Evolutionary conservation across 768 basidiomycete species (phyloP).

Genomic region (Sporobolomyces roseus): DNA sequence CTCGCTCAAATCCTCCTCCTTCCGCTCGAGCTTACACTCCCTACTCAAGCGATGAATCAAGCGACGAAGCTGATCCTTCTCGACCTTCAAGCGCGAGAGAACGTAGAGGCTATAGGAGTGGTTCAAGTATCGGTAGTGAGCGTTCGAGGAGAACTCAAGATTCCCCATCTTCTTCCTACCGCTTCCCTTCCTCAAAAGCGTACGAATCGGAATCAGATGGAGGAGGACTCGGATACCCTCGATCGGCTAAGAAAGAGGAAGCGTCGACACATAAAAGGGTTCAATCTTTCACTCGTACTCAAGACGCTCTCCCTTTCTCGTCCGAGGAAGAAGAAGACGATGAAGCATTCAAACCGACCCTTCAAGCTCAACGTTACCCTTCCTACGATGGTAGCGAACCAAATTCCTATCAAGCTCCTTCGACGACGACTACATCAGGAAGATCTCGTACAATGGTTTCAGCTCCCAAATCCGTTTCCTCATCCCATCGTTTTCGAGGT

Average conservation of each 20-base stretch:
- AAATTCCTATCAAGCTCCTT: too few species aligned
- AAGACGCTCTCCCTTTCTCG: not conserved
- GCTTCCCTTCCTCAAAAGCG: conserved; percentile 9
- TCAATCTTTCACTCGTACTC: too few species aligned
- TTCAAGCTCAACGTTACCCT: not conserved
- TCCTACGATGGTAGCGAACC: not conserved
- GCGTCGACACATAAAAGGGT: too few species aligned
- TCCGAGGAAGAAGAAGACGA: not conserved
- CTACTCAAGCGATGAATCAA: conserved; percentile 7
- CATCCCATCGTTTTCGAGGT: too few species aligned
- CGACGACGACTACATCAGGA: too few species aligned
- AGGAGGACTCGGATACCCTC: not conserved
- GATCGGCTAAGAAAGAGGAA: conserved; percentile 5
- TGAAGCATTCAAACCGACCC: too few species aligned
- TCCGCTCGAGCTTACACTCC: not conserved
- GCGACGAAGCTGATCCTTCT: conserved; percentile 15
- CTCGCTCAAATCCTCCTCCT: too few species aligned
- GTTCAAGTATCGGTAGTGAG: not conserved
- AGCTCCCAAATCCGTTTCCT: too few species aligned
- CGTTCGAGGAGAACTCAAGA: not conserved
- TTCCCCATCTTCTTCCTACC: conserved; percentile 5
- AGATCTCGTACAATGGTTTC: too few species aligned
- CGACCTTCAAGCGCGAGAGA: not conserved
- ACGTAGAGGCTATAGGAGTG: conserved; percentile 4
- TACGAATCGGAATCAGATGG: conserved; percentile 8